Percentiles rank a stretch among this genome's conserved stretches.
These are phyloP conservation scores for Lecanosticta acicola DNA, from an alignment of 2,329 filamentous ascomycete species.

Conservation along the genomic window DNA sequence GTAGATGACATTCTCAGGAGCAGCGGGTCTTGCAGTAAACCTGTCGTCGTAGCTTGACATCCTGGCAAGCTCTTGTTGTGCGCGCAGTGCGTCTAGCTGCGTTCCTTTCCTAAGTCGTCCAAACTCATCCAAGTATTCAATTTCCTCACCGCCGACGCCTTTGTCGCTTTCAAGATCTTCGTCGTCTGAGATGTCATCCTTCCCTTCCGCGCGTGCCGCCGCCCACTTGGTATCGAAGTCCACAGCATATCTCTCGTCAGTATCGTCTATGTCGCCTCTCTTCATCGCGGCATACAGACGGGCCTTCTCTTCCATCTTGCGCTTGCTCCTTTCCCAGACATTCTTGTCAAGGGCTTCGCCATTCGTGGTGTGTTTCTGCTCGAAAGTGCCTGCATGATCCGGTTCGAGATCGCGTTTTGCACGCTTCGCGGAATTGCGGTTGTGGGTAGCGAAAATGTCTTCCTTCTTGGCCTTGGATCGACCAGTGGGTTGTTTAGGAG, in stretches of 20 bases:
- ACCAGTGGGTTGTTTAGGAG: conserved; percentile 30
- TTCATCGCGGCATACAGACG: conserved; percentile 85
- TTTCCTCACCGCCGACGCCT: conserved; percentile 50
- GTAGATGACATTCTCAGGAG: conserved; percentile 68
- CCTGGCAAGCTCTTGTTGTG: conserved; percentile 53
- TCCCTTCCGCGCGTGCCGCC: conserved; percentile 45
- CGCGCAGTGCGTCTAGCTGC: conserved; percentile 60
- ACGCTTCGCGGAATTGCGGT: conserved; percentile 57
- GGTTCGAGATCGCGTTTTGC: conserved; percentile 54
- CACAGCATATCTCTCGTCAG: conserved; percentile 62
- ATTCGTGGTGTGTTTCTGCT: conserved; percentile 60
- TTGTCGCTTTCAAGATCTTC: conserved; percentile 35
- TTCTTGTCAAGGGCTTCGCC: conserved; percentile 56
- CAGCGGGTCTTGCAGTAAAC: conserved; percentile 62
- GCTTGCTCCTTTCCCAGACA: conserved; percentile 60
- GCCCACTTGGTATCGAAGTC: conserved; percentile 98
- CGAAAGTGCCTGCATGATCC: conserved; percentile 50
- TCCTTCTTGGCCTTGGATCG: conserved; percentile 57
- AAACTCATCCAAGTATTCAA: conserved; percentile 90
- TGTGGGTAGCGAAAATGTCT: conserved; percentile 64
- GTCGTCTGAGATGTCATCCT: conserved; percentile 42
- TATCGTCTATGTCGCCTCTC: conserved; percentile 66
- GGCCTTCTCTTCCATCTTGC: conserved; percentile 85
- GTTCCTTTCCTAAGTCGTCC: conserved; percentile 74
- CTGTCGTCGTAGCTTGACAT: conserved; percentile 51